Percentiles rank a stretch among this genome's conserved stretches.
These are phyloP conservation scores for Brassica hybrid DNA, from an alignment of 441 rosid genomes.

Conservation along the genomic window DNA sequence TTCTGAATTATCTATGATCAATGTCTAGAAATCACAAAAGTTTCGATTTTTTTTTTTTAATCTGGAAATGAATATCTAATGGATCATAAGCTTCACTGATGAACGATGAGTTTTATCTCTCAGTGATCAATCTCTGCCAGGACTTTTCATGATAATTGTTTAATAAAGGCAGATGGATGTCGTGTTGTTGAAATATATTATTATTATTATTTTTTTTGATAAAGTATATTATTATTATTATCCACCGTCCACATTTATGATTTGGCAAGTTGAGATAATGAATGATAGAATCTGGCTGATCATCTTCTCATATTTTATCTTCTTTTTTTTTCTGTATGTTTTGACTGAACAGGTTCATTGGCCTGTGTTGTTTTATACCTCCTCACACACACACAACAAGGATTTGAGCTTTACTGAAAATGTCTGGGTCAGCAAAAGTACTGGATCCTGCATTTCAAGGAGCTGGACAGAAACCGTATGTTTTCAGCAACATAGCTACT, in stretches of 20 bases:
- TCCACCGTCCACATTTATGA: neutral
- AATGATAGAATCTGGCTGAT: neutral
- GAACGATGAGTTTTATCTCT: neutral
- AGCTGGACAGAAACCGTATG: conserved; percentile 94
- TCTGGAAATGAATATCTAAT: neutral
- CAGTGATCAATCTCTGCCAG: conserved; percentile 10
- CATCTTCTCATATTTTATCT: conserved; percentile 11
- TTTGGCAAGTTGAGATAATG: neutral
- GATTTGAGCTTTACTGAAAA: conserved; percentile 42
- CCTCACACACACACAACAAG: conserved; percentile 11
- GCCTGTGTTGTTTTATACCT: conserved; percentile 10
- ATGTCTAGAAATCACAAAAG: conserved; percentile 5
- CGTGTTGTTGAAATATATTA: neutral
- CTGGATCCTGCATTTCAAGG: conserved; percentile 98
- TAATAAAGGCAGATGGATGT: neutral
- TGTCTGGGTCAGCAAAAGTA: conserved; percentile 82
- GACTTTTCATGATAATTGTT: neutral
- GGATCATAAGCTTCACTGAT: neutral
- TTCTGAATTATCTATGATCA: conserved; percentile 12
- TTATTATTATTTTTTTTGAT: no score
- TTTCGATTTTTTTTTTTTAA: neutral
- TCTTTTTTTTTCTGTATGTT: conserved; percentile 15
- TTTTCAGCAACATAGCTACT: conserved; percentile 39
- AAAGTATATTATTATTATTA: neutral
- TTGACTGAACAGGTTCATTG: conserved; percentile 34